Base-by-base conservation (phyloP, 768 basidiomycete species). In the Coprinopsis strossmayeri region DNA sequence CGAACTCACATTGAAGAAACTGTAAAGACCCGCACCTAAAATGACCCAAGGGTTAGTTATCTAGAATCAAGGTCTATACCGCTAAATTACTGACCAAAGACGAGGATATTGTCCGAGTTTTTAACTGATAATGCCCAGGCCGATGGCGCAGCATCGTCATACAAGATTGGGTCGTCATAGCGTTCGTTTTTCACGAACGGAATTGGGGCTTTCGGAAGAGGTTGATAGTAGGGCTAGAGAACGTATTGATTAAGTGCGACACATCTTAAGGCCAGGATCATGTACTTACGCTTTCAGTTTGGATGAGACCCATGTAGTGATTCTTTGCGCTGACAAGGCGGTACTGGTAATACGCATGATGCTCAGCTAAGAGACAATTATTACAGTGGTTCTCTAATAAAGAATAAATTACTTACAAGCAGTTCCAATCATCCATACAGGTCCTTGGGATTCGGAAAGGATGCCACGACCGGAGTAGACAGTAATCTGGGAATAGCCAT, bases 391-490 rank as follows among this genome's bases (percentile, higher is more conserved):
- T n/a, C n/a, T n/a, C n/a, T n/a, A n/a, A n/a, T n/a, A n/a, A n/a
- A n/a, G n/a, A n/a, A n/a, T n/a, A 17, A n/a, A 21, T 51, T 15
- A 54, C 39, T 45, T 51, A 75, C 30, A n/a, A n/a, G n/a, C 49
- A 70, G 73, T 75, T 28, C 88, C 88, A 49, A 90, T 79, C 69
- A 91, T 60, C 88, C 87, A 90, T 10, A 88, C 84, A 1, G 88
- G 88, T 2, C 88, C 88, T 34, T 66, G 66, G 10, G 83, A 85
- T 60, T 90, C 79, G 0, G 83, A 85, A 9, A 87, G 64, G 38
- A 91, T 77, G 1, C 88, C 88, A n/a, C 88, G 77, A 0, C 84
- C 88, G 5, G 77, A 72, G 56, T 73, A 90, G 17, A 85, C 57
- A 3, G 74, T 73, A 34, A 79, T 64, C 56, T 82, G 78, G 11